Conservation (phyloP, 768 basidiomycete species). For the Strobilomyces echinocephalus region DNA sequence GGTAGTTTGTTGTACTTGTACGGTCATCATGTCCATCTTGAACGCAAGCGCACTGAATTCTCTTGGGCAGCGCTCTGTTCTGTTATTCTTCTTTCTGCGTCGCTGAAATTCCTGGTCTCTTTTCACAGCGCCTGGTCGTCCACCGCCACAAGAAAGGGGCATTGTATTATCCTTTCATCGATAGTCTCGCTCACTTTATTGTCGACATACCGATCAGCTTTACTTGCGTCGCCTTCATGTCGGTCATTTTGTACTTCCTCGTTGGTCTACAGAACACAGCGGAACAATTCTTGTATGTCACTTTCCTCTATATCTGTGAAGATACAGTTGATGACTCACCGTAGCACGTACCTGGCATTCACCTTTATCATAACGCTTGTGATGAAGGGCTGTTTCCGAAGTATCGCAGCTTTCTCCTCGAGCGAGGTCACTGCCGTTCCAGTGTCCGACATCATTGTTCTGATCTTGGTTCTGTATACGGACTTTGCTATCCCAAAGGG, state of each 20-base stretch:
- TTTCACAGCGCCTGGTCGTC: slow-evolving; percentile 41
- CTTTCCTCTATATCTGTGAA: neutral
- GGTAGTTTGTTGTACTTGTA: slow-evolving; percentile 77
- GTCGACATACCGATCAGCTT: slow-evolving; percentile 43
- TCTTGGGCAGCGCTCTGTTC: slow-evolving; percentile 39
- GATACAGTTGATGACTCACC: slow-evolving; percentile 25
- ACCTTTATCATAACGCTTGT: slow-evolving; percentile 49
- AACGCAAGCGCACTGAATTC: neutral
- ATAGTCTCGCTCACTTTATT: slow-evolving; percentile 39
- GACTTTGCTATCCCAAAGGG: slow-evolving; percentile 33
- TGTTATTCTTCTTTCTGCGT: slow-evolving; percentile 50
- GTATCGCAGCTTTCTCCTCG: slow-evolving; percentile 51
- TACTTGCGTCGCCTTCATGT: slow-evolving; percentile 9
- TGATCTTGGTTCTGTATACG: slow-evolving; percentile 40
- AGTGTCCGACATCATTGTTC: slow-evolving; percentile 29
- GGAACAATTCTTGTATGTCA: slow-evolving; percentile 18
- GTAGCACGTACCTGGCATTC: slow-evolving; percentile 54
- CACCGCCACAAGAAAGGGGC: slow-evolving; percentile 40
- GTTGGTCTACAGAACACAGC: slow-evolving; percentile 16
- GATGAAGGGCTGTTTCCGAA: slow-evolving; percentile 75
- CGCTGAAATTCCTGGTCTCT: slow-evolving; percentile 48
- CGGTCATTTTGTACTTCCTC: slow-evolving; percentile 16
- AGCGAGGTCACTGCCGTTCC: slow-evolving; percentile 47
- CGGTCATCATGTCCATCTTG: slow-evolving; percentile 13
- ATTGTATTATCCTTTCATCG: slow-evolving; percentile 47